phyloP scores from a whole-genome alignment of 2,329 filamentous ascomycete species.

The Nigrospora osmanthi region DNA sequence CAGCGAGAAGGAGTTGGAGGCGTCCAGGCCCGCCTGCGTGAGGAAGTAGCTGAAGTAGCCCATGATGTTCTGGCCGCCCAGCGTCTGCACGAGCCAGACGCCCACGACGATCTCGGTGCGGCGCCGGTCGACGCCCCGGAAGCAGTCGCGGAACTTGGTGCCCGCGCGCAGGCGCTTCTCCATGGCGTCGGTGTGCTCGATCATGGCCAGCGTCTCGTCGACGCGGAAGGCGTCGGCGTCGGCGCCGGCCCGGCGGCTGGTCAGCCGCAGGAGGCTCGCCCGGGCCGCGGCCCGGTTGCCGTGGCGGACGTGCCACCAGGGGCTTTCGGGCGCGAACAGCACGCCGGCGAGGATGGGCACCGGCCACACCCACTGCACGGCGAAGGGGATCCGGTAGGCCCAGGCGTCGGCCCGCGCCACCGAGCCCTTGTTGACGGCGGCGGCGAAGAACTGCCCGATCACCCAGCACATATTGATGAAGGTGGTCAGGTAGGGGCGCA shows the following conservation, averaged over 20 bases:
- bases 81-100: conserved; percentile 40
- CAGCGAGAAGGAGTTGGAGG: conserved; percentile 33
- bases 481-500: conserved; percentile 44
- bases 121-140: conserved; percentile 41
- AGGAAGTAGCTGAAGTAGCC: conserved; percentile 39
- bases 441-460: conserved; percentile 44
- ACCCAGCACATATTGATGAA: conserved; percentile 52
- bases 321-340: conserved; percentile 39
- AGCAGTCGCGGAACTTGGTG: conserved; percentile 40
- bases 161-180: conserved; percentile 35
- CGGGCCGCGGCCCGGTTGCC: conserved; percentile 30
- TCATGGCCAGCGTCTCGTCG: conserved; percentile 43
- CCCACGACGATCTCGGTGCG: conserved; percentile 43
- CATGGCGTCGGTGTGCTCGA: conserved; percentile 43
- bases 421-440: conserved; percentile 36
- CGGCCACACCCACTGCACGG: conserved; percentile 45
- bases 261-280: conserved; percentile 31
- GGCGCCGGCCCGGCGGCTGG: conserved; percentile 26
- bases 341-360: conserved; percentile 35
- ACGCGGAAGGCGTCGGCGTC: conserved; percentile 30
- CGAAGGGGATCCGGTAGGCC: conserved; percentile 43
- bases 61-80: conserved; percentile 41
- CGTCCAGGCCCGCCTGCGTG: conserved; percentile 35
- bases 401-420: conserved; percentile 30
- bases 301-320: conserved; percentile 43